A percentile compares a stretch with the other conserved stretches of the same genome.
Conservation (phyloP, 106 monocot genomes). For the Apostasia ramifera region DNA sequence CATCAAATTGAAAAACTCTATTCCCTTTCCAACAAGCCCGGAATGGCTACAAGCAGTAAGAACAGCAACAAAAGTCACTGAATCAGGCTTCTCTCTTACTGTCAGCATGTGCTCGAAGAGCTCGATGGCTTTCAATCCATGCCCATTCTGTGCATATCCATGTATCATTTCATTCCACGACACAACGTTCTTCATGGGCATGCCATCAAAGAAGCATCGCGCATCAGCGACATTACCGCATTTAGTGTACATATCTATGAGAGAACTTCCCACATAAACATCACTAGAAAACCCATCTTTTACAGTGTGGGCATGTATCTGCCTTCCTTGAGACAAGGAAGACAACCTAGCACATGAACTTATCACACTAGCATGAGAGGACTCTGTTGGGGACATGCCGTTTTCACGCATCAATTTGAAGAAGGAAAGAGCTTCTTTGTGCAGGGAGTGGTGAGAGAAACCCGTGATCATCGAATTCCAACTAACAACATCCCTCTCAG, state of each 20-base stretch:
- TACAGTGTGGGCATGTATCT: constrained; percentile 52
- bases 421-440: constrained; percentile 51
- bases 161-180: constrained; percentile 99
- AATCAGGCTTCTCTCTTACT: constrained; percentile 48
- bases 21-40: constrained; percentile 57
- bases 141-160: constrained; percentile 86
- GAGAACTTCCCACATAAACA: constrained; percentile 65
- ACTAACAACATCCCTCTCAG: constrained; percentile 64
- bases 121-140: constrained; percentile 42
- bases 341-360: constrained; percentile 73
- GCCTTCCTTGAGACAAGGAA: constrained; percentile 65
- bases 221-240: constrained; percentile 70
- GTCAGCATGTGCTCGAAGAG: constrained; percentile 61
- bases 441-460: constrained; percentile 52
- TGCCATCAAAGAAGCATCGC: constrained; percentile 41
- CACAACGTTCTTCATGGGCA: constrained; percentile 66
- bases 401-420: constrained; percentile 60
- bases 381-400: constrained; percentile 59
- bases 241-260: constrained; percentile 91
- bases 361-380: constrained; percentile 72
- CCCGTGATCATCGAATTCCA: constrained; percentile 96
- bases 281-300: constrained; percentile 47
- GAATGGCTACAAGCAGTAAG: constrained; percentile 83
- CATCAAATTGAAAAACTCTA: constrained; percentile 59
- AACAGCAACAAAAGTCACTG: constrained; percentile 66